A percentile compares a stretch with the other conserved stretches of the same genome.
phyloP scores from a whole-genome alignment of 805 yeast species.

The Yarrowia hollandica region DNA sequence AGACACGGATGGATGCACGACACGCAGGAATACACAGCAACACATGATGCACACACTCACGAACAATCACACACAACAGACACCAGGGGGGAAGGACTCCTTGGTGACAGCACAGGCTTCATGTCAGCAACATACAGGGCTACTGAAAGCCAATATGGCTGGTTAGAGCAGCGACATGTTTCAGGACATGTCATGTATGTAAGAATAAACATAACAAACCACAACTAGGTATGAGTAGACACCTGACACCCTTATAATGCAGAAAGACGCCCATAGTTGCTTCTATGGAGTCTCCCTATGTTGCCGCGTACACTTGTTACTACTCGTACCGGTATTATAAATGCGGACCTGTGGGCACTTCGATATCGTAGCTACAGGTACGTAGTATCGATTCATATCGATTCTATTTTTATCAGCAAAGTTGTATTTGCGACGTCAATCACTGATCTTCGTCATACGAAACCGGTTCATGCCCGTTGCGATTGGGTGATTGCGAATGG shows the following conservation, averaged over 20 bases:
- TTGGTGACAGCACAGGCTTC: background rate
- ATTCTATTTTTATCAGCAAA: no score
- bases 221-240: no score
- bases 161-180: background rate
- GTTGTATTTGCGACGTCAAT: no score
- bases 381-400: no score
- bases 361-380: no score
- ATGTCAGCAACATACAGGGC: background rate
- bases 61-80: background rate
- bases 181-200: slow-evolving; percentile 4
- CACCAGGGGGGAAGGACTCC: background rate
- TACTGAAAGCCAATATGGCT: background rate
- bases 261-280: no score
- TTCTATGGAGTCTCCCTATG: no score
- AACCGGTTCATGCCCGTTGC: background rate
- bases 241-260: no score
- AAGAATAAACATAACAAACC: slow-evolving; percentile 4
- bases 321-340: no score
- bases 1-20: background rate
- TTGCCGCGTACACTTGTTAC: no score
- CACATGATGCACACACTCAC: background rate
- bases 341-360: no score
- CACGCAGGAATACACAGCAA: background rate
- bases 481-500: no score
- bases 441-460: background rate